Evolutionary conservation across 2,329 filamentous ascomycete genomes (phyloP).

Genomic region (Raffaelea deltoideospora): DNA sequence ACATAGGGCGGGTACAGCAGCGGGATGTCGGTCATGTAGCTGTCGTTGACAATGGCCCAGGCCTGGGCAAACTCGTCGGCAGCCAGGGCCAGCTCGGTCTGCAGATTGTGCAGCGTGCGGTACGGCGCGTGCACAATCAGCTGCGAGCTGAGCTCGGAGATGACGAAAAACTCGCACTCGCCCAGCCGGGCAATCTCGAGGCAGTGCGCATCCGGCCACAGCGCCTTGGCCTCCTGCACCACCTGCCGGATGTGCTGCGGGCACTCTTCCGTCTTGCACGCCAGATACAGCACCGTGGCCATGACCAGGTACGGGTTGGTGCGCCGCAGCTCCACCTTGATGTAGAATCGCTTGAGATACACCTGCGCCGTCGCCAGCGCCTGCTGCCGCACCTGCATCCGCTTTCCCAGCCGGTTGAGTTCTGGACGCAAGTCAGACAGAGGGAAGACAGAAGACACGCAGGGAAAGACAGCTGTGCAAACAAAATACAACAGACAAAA

Average conservation of each 20-base stretch:
- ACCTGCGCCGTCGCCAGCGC: constrained; percentile 86
- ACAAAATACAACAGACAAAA: too few species aligned
- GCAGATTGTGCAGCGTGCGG: constrained; percentile 59
- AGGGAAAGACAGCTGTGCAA: too few species aligned
- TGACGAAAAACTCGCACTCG: constrained; percentile 86
- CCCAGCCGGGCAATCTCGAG: constrained; percentile 73
- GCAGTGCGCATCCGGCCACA: constrained; percentile 66
- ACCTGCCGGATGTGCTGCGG: constrained; percentile 92
- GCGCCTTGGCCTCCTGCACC: constrained; percentile 66
- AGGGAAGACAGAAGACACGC: too few species aligned
- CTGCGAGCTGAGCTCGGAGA: constrained; percentile 80
- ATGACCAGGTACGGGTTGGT: constrained; percentile 90
- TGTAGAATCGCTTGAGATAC: constrained; percentile 89
- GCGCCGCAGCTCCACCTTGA: constrained; percentile 74
- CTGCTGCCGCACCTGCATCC: constrained; percentile 76
- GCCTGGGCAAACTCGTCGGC: constrained; percentile 66
- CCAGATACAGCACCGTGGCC: constrained; percentile 85
- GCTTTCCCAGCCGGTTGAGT: constrained; percentile 67
- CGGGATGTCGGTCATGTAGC: constrained; percentile 83
- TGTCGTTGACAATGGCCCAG: constrained; percentile 78
- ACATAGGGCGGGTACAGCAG: constrained; percentile 75
- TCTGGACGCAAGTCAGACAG: too few species aligned
- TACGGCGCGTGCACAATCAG: constrained; percentile 87
- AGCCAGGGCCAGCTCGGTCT: constrained; percentile 53
- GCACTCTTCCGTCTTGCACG: constrained; percentile 95